A percentile compares a stretch with the other conserved stretches of the same genome.
phyloP scores from a whole-genome alignment of 1,139 yeast genomes.

The Pichia sp. region DNA sequence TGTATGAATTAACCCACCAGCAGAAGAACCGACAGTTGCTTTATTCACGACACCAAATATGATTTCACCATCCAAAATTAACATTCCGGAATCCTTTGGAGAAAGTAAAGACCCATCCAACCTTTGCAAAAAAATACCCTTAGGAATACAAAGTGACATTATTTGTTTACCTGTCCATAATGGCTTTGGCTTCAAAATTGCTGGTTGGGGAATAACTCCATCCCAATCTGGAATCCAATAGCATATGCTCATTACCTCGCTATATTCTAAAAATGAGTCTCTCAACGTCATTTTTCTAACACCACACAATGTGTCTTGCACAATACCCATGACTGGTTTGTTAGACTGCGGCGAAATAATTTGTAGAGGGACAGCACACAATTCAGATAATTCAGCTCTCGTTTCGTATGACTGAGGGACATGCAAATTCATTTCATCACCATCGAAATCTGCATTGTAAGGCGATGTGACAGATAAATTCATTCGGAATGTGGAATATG shows the following conservation, averaged over 20 bases:
- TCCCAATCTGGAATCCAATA: slow-evolving; percentile 99
- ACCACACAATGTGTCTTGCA: slow-evolving; percentile 97
- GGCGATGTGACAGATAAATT: slow-evolving; percentile 97
- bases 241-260: slow-evolving; percentile 92
- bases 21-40: slow-evolving; percentile 96
- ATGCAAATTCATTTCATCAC: slow-evolving; percentile 99
- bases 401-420: slow-evolving; percentile 99
- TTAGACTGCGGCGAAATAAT: slow-evolving; percentile 98
- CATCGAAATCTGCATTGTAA: slow-evolving; percentile 99
- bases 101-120: slow-evolving; percentile 85
- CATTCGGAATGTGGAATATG: slow-evolving; percentile 94
- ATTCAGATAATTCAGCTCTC: slow-evolving; percentile 88
- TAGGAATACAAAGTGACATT: slow-evolving; percentile 88
- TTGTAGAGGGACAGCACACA: slow-evolving; percentile 95
- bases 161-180: slow-evolving; percentile 97
- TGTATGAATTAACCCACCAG: slow-evolving; percentile 96
- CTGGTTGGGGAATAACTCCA: slow-evolving; percentile 97
- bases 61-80: slow-evolving; percentile 86
- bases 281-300: slow-evolving; percentile 90
- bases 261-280: slow-evolving; percentile 83
- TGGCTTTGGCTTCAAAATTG: slow-evolving; percentile 90
- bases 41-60: slow-evolving; percentile 97
- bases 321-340: slow-evolving; percentile 99
- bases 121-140: slow-evolving; percentile 90
- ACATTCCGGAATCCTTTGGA: slow-evolving; percentile 89